Percentiles rank a stretch among this genome's conserved stretches.
These are phyloP conservation scores for Lavandula angustifolia DNA, from an alignment of 257 asterid genomes.

Conservation along the genomic window DNA sequence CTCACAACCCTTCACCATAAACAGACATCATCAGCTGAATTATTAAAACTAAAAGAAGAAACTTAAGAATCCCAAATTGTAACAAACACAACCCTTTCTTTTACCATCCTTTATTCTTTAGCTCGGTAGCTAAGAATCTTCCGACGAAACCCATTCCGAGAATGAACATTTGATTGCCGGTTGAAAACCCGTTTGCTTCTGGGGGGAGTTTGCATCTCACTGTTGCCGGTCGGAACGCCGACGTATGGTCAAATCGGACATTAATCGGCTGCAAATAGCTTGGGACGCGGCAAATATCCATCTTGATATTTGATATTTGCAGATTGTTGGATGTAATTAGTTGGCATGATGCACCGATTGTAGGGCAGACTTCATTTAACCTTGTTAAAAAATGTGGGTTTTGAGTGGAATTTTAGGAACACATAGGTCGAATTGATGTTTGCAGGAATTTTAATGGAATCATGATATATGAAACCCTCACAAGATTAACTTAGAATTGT, in stretches of 20 bases:
- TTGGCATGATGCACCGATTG: not conserved
- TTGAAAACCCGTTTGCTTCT: conserved; percentile 29
- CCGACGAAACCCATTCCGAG: conserved; percentile 93
- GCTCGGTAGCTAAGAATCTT: conserved; percentile 69
- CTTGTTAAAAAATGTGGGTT: too few relatives aligned
- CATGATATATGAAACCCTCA: too few relatives aligned
- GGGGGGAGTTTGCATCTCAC: conserved; percentile 41
- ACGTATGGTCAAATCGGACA: conserved; percentile 31
- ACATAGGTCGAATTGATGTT: too few relatives aligned
- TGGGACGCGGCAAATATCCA: conserved; percentile 43
- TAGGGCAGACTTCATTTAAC: not conserved
- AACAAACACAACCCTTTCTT: not conserved
- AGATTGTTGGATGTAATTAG: not conserved
- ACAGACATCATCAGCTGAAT: conserved; percentile 5
- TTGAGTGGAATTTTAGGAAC: too few relatives aligned
- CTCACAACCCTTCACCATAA: conserved; percentile 60
- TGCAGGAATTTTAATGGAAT: too few relatives aligned
- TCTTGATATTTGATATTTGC: not conserved
- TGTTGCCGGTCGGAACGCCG: conserved; percentile 20
- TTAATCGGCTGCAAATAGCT: conserved; percentile 37
- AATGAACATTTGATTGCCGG: conserved; percentile 58
- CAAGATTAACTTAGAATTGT: too few relatives aligned
- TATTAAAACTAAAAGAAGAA: not conserved
- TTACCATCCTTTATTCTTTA: conserved; percentile 70
- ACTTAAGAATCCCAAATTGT: not conserved